Conservation (phyloP, 495 filamentous ascomycete species). For the Aspergillus nidulans region DNA sequence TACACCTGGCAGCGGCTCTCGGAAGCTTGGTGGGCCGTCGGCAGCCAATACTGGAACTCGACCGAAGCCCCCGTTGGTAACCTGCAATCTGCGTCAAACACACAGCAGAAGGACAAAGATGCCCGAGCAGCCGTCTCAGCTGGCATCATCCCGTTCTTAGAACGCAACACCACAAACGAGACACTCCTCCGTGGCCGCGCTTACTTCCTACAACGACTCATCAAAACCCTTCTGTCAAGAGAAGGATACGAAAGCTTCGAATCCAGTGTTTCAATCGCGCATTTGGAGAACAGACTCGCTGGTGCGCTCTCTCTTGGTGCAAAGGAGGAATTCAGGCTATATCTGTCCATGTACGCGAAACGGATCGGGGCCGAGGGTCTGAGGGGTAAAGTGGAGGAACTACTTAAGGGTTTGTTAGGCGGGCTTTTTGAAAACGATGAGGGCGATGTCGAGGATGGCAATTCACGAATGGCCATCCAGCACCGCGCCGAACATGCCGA, state of each 20-base stretch:
- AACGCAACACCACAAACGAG: slow-evolving; percentile 91
- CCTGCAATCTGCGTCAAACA: slow-evolving; percentile 59
- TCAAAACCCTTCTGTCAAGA: slow-evolving; percentile 75
- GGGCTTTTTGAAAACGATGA: slow-evolving; percentile 50
- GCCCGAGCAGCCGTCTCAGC: slow-evolving; percentile 66
- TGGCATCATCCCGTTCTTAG: slow-evolving; percentile 86
- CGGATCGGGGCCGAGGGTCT: slow-evolving; percentile 86
- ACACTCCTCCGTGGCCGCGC: slow-evolving; percentile 87
- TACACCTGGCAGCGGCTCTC: slow-evolving; percentile 91
- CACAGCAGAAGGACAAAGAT: slow-evolving; percentile 43
- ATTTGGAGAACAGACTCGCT: slow-evolving; percentile 91
- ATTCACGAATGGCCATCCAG: slow-evolving; percentile 29
- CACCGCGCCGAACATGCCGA: slow-evolving; percentile 62
- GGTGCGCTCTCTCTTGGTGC: slow-evolving; percentile 81
- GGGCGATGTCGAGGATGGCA: slow-evolving; percentile 26
- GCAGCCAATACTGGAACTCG: slow-evolving; percentile 98
- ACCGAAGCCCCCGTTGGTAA: slow-evolving; percentile 79
- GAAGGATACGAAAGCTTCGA: slow-evolving; percentile 94
- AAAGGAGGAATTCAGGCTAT: slow-evolving; percentile 84
- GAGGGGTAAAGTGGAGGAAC: slow-evolving; percentile 83
- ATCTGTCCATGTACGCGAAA: slow-evolving; percentile 94
- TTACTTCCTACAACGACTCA: slow-evolving; percentile 79
- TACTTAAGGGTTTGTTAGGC: slow-evolving; percentile 74
- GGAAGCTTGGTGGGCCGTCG: slow-evolving; percentile 97
- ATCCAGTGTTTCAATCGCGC: slow-evolving; percentile 83